Conservation (phyloP, 116 monocot genomes). For the Dioscorea cayenensis region DNA sequence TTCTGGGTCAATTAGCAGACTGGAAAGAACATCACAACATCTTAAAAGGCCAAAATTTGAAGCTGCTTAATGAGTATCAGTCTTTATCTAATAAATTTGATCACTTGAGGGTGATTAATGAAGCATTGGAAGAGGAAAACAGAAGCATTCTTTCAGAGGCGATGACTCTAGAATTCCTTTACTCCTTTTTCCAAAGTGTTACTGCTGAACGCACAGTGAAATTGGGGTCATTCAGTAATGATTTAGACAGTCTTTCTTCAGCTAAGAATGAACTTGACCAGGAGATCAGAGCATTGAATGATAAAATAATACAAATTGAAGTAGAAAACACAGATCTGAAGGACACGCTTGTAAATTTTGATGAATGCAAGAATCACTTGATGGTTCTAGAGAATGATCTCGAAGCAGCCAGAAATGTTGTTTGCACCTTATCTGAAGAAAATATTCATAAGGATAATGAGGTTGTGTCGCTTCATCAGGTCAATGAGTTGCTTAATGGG, state of each 20-base stretch:
- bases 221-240: slow-evolving; percentile 4
- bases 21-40: slow-evolving; percentile 15
- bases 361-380: slow-evolving; percentile 30
- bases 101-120: slow-evolving; percentile 8
- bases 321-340: slow-evolving; percentile 52
- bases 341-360: slow-evolving; percentile 25
- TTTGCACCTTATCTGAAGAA: slow-evolving; percentile 11
- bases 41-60: slow-evolving; percentile 24
- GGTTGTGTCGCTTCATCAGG: slow-evolving; percentile 14
- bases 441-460: slow-evolving; percentile 9
- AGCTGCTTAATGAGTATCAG: slow-evolving; percentile 13
- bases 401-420: slow-evolving; percentile 14
- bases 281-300: slow-evolving; percentile 24
- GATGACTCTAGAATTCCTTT: slow-evolving; percentile 16
- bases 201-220: slow-evolving; percentile 18
- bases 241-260: slow-evolving; percentile 14
- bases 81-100: slow-evolving; percentile 6
- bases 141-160: slow-evolving; percentile 15
- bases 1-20: slow-evolving; percentile 26
- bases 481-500: slow-evolving; percentile 13
- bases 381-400: slow-evolving; percentile 41
- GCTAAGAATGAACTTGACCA: slow-evolving; percentile 14
- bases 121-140: slow-evolving; percentile 12
- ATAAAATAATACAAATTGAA: slow-evolving; percentile 26
- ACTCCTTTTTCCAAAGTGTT: slow-evolving; percentile 10